Evolutionary conservation across 2,329 filamentous ascomycete species (phyloP).

Genomic region (Ophiosphaerella herpotricha): DNA sequence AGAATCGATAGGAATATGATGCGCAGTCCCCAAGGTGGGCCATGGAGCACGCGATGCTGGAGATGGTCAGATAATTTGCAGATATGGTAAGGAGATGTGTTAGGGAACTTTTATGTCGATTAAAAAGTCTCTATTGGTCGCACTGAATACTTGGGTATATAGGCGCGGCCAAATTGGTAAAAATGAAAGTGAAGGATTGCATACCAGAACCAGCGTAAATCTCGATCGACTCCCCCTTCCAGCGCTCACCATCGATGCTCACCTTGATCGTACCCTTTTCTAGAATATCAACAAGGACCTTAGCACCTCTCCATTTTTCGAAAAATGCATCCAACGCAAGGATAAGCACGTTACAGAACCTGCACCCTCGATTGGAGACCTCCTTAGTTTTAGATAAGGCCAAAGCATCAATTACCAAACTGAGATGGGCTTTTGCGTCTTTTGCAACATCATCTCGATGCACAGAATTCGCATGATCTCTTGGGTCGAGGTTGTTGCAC

Average conservation of each 20-base stretch:
- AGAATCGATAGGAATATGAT: conserved; percentile 34
- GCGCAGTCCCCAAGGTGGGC: conserved; percentile 36
- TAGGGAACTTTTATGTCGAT: too few species aligned
- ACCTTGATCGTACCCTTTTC: conserved; percentile 36
- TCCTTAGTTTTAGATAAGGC: conserved; percentile 20
- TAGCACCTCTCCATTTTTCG: conserved; percentile 29
- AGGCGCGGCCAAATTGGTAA: too few species aligned
- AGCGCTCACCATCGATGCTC: conserved; percentile 26
- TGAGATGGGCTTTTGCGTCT: conserved; percentile 22
- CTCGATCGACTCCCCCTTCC: conserved; percentile 29
- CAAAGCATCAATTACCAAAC: conserved; percentile 33
- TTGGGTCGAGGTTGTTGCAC: conserved; percentile 38
- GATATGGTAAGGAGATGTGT: background rate
- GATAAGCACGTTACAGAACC: conserved; percentile 33
- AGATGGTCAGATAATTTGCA: conserved; percentile 7
- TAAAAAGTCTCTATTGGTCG: background rate
- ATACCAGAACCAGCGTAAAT: conserved; percentile 37
- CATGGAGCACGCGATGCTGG: conserved; percentile 35
- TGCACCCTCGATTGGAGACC: conserved; percentile 25
- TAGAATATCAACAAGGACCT: conserved; percentile 29
- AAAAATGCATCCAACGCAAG: conserved; percentile 37
- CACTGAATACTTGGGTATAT: background rate
- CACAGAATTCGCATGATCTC: conserved; percentile 29
- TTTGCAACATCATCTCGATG: conserved; percentile 24
- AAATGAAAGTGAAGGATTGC: conserved; percentile 1